Evolutionary conservation across 2,329 filamentous ascomycete genomes (phyloP), one percentile per base, ranked within the genome.

Genomic region (Curvularia verruculosa): DNA sequence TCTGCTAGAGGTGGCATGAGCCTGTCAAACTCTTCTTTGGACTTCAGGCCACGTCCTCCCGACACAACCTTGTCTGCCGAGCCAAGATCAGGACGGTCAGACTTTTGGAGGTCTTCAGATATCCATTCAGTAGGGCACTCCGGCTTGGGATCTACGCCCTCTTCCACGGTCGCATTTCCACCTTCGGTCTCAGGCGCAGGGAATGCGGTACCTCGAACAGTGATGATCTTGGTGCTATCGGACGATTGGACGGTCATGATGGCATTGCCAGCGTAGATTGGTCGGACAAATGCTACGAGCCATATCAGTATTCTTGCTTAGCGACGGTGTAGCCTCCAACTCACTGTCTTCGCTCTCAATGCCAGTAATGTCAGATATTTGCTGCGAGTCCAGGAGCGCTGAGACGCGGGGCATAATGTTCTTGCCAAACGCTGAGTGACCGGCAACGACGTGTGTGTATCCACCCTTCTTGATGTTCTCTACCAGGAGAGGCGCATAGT

Each of bases 381-480:
- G 93, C 80, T 97, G 93, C 34, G 89, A 87, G 76, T 99, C 95
- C 57, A 99, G 84, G 54, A 99, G 82, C 19, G 95, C 95, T 19
- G 95, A 92, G 15, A 97, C 90, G 61, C 95, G 88, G 37, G 95
- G 95, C 79, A 99, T 83, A 44, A 99, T 78, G 77, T 89, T 96
- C 86, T 99, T 99, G 72, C 95, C 95, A 79, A 99, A 99, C 1
- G 95, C 92, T 23, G 93, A 95, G 81, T 98, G 92, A 53, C 90
- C 89, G 37, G 89, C 90, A 70, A 99, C 84, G 63, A 99, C 85
- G 75, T 99, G 95, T 59, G 93, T 96, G 78, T 92, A 98, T 58
- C 89, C 91, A 59, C 91, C 93, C 76, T 95, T 95, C 81, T 96
- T 96, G 79, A 98, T 94, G 78, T 98, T 99, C 78, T 98, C 94